Conservation (phyloP, 805 yeast genomes). For the Kodamaea jinghongensis region DNA sequence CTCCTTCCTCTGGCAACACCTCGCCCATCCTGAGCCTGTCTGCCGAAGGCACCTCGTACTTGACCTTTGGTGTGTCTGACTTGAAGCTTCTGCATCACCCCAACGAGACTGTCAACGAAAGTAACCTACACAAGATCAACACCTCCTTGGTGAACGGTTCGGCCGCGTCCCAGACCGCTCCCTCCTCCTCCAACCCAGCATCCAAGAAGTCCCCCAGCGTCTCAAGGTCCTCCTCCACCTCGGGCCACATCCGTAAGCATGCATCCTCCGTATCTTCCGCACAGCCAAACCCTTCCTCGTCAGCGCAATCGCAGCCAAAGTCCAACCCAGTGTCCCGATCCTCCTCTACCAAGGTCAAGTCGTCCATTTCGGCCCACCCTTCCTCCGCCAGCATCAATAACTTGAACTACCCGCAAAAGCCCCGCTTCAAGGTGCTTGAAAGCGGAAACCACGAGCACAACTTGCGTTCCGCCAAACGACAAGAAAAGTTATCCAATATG, state of each 20-base stretch:
- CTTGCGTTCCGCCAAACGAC: conserved; percentile 70
- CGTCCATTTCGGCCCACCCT: conserved; percentile 11
- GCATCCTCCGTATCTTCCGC: conserved; percentile 5
- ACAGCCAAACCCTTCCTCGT: neutral
- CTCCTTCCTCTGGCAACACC: conserved; percentile 7
- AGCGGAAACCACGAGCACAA: conserved; percentile 82
- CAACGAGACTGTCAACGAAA: conserved; percentile 7
- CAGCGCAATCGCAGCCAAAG: conserved; percentile 9
- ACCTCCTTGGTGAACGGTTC: conserved; percentile 4
- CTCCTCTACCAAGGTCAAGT: conserved; percentile 17
- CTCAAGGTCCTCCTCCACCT: conserved; percentile 10
- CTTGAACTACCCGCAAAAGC: conserved; percentile 19
- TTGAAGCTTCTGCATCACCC: conserved; percentile 8
- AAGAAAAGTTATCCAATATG: conserved; percentile 73
- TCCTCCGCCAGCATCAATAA: conserved; percentile 11
- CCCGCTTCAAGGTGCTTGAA: conserved; percentile 55
- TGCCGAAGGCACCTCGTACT: conserved; percentile 5
- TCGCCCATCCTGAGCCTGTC: conserved; percentile 11
- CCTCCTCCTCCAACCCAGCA: neutral
- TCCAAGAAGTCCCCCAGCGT: conserved; percentile 10
- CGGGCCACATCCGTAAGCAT: conserved; percentile 3
- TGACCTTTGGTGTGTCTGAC: conserved; percentile 7
- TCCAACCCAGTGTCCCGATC: conserved; percentile 18
- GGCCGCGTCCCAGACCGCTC: neutral
- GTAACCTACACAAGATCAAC: conserved; percentile 13